These are phyloP conservation scores for Mycena leptocephala DNA, from an alignment of 768 basidiomycete species.

Conservation along the genomic window DNA sequence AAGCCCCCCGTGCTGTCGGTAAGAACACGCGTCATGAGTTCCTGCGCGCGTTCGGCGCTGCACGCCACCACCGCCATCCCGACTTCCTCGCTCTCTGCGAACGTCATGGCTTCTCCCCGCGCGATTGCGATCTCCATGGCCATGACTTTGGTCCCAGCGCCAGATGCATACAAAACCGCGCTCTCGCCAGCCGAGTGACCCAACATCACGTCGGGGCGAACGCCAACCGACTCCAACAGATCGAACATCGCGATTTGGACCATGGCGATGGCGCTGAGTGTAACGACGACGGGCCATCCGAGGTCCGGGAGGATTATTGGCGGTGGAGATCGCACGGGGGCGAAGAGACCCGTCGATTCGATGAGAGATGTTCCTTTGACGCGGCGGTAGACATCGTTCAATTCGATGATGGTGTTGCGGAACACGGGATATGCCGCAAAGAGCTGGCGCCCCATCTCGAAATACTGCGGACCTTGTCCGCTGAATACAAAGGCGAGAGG, in stretches of 20 bases:
- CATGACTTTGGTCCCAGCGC: slow-evolving; percentile 45
- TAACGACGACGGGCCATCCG: slow-evolving; percentile 35
- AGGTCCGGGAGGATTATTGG: background rate
- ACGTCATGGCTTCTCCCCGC: slow-evolving; percentile 45
- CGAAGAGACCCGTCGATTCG: slow-evolving; percentile 46
- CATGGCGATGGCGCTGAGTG: slow-evolving; percentile 47
- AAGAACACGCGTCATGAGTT: background rate
- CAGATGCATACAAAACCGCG: slow-evolving; percentile 50
- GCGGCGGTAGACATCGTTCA: slow-evolving; percentile 43
- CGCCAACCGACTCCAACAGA: slow-evolving; percentile 38
- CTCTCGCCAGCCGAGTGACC: slow-evolving; percentile 57
- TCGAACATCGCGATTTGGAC: slow-evolving; percentile 53
- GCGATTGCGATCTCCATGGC: slow-evolving; percentile 52
- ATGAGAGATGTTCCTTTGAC: slow-evolving; percentile 45
- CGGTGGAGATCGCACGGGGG: background rate
- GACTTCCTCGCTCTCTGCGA: background rate
- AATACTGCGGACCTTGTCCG: slow-evolving; percentile 55
- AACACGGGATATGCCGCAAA: slow-evolving; percentile 45
- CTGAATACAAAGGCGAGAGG: slow-evolving; percentile 50
- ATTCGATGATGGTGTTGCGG: slow-evolving; percentile 42
- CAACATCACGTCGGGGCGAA: slow-evolving; percentile 45
- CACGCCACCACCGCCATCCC: background rate
- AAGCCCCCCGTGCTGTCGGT: background rate
- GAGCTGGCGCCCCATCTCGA: slow-evolving; percentile 50
- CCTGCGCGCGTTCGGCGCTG: background rate